Percentiles rank a stretch among this genome's conserved stretches.
Conservation (phyloP, 495 filamentous ascomycete species). For the Margaritispora aquatica region DNA sequence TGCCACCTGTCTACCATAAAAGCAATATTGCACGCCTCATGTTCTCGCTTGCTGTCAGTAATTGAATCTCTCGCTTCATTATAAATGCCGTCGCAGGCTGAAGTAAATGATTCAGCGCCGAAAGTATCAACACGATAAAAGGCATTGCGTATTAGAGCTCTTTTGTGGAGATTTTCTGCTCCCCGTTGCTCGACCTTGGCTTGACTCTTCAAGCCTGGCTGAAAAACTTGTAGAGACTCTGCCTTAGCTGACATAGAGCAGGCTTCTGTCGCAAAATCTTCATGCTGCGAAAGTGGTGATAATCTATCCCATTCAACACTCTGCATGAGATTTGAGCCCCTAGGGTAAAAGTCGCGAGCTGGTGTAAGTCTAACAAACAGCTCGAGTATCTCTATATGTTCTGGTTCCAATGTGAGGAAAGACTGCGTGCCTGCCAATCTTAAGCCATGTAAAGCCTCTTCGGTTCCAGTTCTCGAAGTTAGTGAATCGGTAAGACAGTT, state of each 20-base stretch:
- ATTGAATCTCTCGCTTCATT: too few species aligned
- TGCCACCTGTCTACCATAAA: too few species aligned
- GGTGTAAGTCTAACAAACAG: conserved; percentile 49
- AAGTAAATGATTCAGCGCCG: too few species aligned
- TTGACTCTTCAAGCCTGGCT: background rate
- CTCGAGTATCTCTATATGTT: conserved; percentile 34
- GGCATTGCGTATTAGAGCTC: too few species aligned
- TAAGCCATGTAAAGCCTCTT: conserved; percentile 48
- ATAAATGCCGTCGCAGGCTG: too few species aligned
- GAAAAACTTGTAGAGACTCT: background rate
- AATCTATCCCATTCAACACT: conserved; percentile 36
- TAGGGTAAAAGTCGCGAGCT: conserved; percentile 40
- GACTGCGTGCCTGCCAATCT: conserved; percentile 43
- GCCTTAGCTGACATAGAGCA: conserved; percentile 36
- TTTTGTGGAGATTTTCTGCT: too few species aligned
- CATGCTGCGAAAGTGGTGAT: conserved; percentile 44
- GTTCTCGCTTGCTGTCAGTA: too few species aligned
- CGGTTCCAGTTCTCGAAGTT: conserved; percentile 53
- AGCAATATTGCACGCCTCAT: too few species aligned
- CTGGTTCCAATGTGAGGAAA: conserved; percentile 34
- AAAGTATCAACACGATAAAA: too few species aligned
- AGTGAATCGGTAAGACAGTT: conserved; percentile 52
- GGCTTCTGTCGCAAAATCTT: conserved; percentile 36
- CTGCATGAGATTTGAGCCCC: conserved; percentile 38
- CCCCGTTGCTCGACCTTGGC: too few species aligned